Base-by-base conservation (phyloP, 2,329 filamentous ascomycete species). In the Paraphaeosphaeria sporulosa region DNA sequence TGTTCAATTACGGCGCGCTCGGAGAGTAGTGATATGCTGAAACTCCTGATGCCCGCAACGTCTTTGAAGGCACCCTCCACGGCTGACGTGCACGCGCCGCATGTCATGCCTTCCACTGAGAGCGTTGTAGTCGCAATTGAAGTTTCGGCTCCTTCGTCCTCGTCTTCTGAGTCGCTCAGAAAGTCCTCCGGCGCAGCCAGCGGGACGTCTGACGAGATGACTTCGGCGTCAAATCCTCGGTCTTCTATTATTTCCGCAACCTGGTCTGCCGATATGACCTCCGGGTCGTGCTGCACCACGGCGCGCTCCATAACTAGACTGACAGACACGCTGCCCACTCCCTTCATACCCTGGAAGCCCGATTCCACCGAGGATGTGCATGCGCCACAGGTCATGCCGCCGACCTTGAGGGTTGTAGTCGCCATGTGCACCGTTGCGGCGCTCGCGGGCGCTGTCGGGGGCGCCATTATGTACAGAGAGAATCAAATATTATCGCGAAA, bases 301-400 rank as follows among this genome's bases (percentile, higher is more conserved):
- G 94, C 95, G 61, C 94, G 89, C 78, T 97, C 94, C 88, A 97
- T 96, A 58, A 97, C 91, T 70, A 99, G 82, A 76, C 93, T 97
- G 71, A 99, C 91, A 10, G 93, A 96, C 60, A 98, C 93, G 69
- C 86, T 93, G 64, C 90, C 91, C 10, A 95, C 89, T 57, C 95
- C 94, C 42, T 90, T 84, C 5, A 96, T 86, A 66, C 86, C 87
- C 71, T 92, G 90, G 81, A 99, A 96, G 67, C 91, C 95, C 61
- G 90, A 87, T 84, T 98, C 94, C 69, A 99, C 90, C n/a, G 95
- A 90, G 47, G 94, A 96, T 30, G 94, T 97, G 77, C 95, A 99
- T 69, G 94, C 90, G 74, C 94, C 94, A 81, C 95, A 99, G 65
- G 84, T 86, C 83, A 85, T 99, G 69, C 95, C 95, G 67, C 91